Conservation (phyloP, 768 basidiomycete species). For the Tulasnella sp. region DNA sequence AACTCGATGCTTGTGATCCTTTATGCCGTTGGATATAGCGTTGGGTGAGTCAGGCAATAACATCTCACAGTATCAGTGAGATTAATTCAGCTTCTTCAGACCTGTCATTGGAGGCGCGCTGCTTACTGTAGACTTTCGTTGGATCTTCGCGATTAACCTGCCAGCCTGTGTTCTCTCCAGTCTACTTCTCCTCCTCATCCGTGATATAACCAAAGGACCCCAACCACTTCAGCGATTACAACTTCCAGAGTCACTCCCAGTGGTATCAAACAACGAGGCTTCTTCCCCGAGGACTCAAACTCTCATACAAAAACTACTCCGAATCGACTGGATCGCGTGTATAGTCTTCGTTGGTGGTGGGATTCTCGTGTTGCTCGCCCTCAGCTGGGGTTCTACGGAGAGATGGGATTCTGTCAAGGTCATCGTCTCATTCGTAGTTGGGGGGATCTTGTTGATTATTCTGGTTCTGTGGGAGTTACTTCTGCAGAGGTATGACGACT, state of each 20-base stretch:
- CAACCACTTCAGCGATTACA: conserved; percentile 14
- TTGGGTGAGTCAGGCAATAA: conserved; percentile 3
- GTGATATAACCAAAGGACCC: conserved; percentile 17
- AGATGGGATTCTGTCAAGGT: conserved; percentile 33
- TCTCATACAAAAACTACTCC: conserved; percentile 22
- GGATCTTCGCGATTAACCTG: conserved; percentile 45
- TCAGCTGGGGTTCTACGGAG: conserved; percentile 38
- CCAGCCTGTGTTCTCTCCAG: conserved; percentile 30
- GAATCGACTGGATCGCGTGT: conserved; percentile 39
- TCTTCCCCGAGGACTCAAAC: not conserved
- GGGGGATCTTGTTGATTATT: conserved; percentile 30
- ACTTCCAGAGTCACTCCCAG: not conserved
- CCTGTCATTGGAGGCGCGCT: conserved; percentile 36
- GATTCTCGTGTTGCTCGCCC: conserved; percentile 36
- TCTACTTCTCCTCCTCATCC: conserved; percentile 33
- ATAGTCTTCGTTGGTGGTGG: conserved; percentile 33
- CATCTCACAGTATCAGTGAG: not conserved
- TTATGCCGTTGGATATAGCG: conserved; percentile 30
- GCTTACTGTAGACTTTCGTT: conserved; percentile 33
- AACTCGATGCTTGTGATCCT: conserved; percentile 32
- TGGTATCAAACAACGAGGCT: conserved; percentile 18
- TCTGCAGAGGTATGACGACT: conserved; percentile 24
- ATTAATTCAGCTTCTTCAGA: conserved; percentile 23
- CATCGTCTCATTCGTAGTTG: conserved; percentile 37
- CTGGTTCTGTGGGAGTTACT: conserved; percentile 35